Percentiles rank a stretch among this genome's conserved stretches.
phyloP scores from a whole-genome alignment of 208 protist genomes.

The Leishmania amazonensis region DNA sequence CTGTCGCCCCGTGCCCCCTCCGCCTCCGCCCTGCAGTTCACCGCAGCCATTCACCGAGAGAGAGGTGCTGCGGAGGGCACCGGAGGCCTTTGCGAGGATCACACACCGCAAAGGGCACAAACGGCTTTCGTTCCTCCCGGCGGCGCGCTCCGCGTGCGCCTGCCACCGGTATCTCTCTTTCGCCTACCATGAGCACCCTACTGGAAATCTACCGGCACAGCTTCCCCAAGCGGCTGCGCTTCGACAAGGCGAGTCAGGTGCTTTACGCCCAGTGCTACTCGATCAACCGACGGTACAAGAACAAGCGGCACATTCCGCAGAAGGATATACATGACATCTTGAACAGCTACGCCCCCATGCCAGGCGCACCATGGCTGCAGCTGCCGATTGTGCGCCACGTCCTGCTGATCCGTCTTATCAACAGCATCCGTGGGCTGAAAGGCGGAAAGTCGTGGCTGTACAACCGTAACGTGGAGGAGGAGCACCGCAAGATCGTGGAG shows the following conservation, averaged over 20 bases:
- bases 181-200: constrained; percentile 52
- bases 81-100: not conserved
- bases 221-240: constrained; percentile 84
- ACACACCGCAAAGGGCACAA: not conserved
- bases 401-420: constrained; percentile 70
- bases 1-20: not conserved
- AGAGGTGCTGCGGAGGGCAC: not conserved
- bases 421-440: constrained; percentile 45
- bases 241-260: constrained; percentile 78
- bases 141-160: not conserved
- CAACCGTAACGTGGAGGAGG: constrained; percentile 68
- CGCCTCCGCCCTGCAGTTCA: not conserved
- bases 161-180: not conserved
- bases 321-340: constrained; percentile 62
- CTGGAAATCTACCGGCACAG: constrained; percentile 66
- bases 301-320: constrained; percentile 82
- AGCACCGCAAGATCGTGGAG: constrained; percentile 53
- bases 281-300: constrained; percentile 57
- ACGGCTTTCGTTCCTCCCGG: not conserved
- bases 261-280: constrained; percentile 79
- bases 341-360: constrained; percentile 55
- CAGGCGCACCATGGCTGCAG: constrained; percentile 66
- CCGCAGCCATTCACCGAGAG: not conserved
- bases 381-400: constrained; percentile 84
- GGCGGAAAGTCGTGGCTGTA: constrained; percentile 77